Conservation (phyloP, 2,329 filamentous ascomycete species). For the Pestalotiopsis sp. region DNA sequence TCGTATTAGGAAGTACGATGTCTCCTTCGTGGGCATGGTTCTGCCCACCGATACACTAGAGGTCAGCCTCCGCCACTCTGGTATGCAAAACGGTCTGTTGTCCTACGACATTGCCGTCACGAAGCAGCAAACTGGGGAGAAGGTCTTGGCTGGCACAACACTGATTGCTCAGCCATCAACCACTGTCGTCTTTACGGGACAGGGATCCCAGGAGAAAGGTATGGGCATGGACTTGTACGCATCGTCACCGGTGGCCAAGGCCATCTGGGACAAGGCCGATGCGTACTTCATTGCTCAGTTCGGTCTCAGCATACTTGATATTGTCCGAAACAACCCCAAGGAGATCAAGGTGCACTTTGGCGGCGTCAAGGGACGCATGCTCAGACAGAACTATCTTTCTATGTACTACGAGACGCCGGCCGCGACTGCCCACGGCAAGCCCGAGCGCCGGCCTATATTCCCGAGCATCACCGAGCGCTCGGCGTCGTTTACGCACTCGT, state of each 20-base stretch:
- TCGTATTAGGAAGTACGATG: slow-evolving; percentile 28
- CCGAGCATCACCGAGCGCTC: slow-evolving; percentile 24
- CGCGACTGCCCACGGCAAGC: slow-evolving; percentile 20
- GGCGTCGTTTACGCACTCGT: slow-evolving; percentile 29
- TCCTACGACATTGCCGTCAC: slow-evolving; percentile 33
- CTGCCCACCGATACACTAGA: slow-evolving; percentile 33
- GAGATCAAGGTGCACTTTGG: slow-evolving; percentile 38
- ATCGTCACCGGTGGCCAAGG: slow-evolving; percentile 28
- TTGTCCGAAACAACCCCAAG: slow-evolving; percentile 40
- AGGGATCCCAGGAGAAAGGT: slow-evolving; percentile 38
- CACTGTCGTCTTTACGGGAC: slow-evolving; percentile 42
- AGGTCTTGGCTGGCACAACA: slow-evolving; percentile 28
- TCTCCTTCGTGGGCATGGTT: slow-evolving; percentile 38
- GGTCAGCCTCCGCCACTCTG: slow-evolving; percentile 31
- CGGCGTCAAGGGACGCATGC: slow-evolving; percentile 31
- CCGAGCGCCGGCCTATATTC: slow-evolving; percentile 21
- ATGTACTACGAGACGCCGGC: slow-evolving; percentile 22
- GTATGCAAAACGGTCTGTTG: slow-evolving; percentile 35
- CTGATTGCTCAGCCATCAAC: slow-evolving; percentile 32
- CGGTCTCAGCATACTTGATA: slow-evolving; percentile 35
- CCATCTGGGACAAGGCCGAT: slow-evolving; percentile 39
- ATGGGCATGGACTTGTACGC: slow-evolving; percentile 48
- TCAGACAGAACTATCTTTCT: slow-evolving; percentile 36
- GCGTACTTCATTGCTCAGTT: slow-evolving; percentile 30
- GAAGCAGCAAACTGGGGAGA: slow-evolving; percentile 31